phyloP scores from a whole-genome alignment of 2,329 filamentous ascomycete genomes.

The Ceratocystiopsis sp. region DNA sequence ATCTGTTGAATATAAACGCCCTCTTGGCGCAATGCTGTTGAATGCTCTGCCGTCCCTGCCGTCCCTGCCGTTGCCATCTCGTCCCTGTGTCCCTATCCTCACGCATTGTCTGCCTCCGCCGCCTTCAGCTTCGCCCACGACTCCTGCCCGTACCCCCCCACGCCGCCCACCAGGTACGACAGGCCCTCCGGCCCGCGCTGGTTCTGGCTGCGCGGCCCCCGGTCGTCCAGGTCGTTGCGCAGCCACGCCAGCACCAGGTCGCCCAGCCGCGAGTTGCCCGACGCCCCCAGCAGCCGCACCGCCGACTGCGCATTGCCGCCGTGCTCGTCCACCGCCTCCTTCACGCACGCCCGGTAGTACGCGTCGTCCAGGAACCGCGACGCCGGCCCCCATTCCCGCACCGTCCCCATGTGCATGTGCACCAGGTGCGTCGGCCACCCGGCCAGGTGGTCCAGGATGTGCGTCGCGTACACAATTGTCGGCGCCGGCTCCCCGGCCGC shows the following conservation, averaged over 20 bases:
- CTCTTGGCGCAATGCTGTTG: no score
- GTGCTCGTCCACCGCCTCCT: neutral
- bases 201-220: slow-evolving; percentile 55
- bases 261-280: slow-evolving; percentile 69
- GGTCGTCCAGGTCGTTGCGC: slow-evolving; percentile 56
- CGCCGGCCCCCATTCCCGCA: slow-evolving; percentile 72
- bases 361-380: slow-evolving; percentile 41
- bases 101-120: neutral
- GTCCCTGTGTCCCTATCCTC: no score
- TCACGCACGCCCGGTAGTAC: slow-evolving; percentile 6
- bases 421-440: slow-evolving; percentile 92
- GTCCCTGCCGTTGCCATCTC: neutral
- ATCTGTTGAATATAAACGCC: slow-evolving; percentile 4
- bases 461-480: slow-evolving; percentile 93
- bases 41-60: no score
- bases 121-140: slow-evolving; percentile 3
- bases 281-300: slow-evolving; percentile 11
- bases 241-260: slow-evolving; percentile 83
- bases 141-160: slow-evolving; percentile 43
- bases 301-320: slow-evolving; percentile 8
- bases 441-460: slow-evolving; percentile 89
- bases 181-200: slow-evolving; percentile 42
- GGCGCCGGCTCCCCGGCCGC: slow-evolving; percentile 17
- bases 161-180: slow-evolving; percentile 38
- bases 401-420: slow-evolving; percentile 79